A percentile compares a stretch with the other conserved stretches of the same genome.
Evolutionary conservation across 805 yeast genomes (phyloP).

Genomic region (Metschnikowia corniflorae): DNA sequence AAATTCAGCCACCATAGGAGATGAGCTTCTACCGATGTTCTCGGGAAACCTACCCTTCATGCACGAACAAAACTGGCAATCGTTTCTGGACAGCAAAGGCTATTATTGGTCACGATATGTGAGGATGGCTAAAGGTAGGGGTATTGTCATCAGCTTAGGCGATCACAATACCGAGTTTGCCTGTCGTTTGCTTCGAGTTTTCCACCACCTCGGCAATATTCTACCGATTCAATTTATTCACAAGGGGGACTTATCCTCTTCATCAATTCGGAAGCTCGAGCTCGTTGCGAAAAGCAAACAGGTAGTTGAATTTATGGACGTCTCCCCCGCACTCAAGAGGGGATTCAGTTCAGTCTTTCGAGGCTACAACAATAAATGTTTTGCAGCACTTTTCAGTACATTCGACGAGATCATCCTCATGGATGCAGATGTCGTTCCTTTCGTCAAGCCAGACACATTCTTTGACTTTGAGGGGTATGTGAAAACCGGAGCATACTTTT

Average conservation of each 20-base stretch:
- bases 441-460: constrained; percentile 10
- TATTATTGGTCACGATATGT: constrained; percentile 10
- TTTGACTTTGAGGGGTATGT: constrained; percentile 11
- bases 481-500: constrained; percentile 33
- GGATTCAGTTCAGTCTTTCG: constrained; percentile 22
- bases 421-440: constrained; percentile 19
- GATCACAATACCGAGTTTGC: constrained; percentile 14
- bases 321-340: constrained; percentile 19
- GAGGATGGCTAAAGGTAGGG: constrained; percentile 10
- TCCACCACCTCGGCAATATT: constrained; percentile 8
- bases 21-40: constrained; percentile 17
- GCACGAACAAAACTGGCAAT: constrained; percentile 8
- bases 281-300: constrained; percentile 9
- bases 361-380: constrained; percentile 26
- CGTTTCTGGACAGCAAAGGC: constrained; percentile 2
- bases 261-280: constrained; percentile 3
- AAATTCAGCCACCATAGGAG: constrained; percentile 8
- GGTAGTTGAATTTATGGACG: constrained; percentile 13
- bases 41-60: constrained; percentile 11
- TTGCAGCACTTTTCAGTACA: constrained; percentile 17
- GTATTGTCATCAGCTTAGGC: constrained; percentile 16
- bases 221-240: constrained; percentile 18
- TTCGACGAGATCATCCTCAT: constrained; percentile 31
- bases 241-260: constrained; percentile 11
- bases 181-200: constrained; percentile 11